phyloP scores from a whole-genome alignment of 331 rosid genomes.

The Telfairia occidentalis region DNA sequence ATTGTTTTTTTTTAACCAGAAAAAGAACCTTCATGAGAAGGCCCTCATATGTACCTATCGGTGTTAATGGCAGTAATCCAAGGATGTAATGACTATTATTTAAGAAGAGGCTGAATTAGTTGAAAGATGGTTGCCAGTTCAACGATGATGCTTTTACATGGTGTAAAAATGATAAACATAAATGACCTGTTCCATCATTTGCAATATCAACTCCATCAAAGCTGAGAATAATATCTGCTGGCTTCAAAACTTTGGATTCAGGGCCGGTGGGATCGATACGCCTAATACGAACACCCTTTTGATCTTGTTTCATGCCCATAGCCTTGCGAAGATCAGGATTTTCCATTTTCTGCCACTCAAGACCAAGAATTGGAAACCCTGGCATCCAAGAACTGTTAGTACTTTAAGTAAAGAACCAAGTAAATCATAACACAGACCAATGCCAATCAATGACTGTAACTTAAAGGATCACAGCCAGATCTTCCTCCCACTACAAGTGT shows the following conservation, averaged over 20 bases:
- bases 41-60: neutral
- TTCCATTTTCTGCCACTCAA: constrained; percentile 58
- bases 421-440: neutral
- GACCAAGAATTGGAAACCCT: constrained; percentile 49
- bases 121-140: neutral
- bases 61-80: neutral
- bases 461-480: neutral
- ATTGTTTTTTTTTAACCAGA: neutral
- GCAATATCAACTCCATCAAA: constrained; percentile 42
- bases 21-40: neutral
- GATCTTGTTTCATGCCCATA: constrained; percentile 40
- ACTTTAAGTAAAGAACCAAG: neutral
- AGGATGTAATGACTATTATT: neutral
- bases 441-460: neutral
- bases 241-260: constrained; percentile 38
- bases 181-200: constrained; percentile 42
- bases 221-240: constrained; percentile 42
- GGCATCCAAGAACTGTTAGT: neutral
- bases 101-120: neutral
- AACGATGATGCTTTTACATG: neutral
- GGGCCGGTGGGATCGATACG: constrained; percentile 42
- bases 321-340: constrained; percentile 41
- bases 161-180: neutral
- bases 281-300: constrained; percentile 45
- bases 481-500: neutral